Evolutionary conservation across 495 filamentous ascomycete species (phyloP), one percentile per base, ranked within the genome.

Genomic region (Neurospora sp.): DNA sequence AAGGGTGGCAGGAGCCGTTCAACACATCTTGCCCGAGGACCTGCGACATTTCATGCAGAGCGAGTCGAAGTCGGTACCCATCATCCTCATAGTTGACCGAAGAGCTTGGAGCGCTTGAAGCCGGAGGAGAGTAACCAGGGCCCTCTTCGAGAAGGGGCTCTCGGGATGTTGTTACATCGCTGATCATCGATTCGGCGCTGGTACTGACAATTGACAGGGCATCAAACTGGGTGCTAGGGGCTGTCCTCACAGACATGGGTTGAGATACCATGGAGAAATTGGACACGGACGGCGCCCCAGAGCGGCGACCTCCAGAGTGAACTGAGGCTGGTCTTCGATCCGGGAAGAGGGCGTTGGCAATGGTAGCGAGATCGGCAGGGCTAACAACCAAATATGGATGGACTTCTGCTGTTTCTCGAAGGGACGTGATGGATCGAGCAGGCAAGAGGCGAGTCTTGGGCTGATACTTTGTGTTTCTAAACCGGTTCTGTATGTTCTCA

Each of bases 361-460:
- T 79, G 18, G 90, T 91, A 40, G 88, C 82, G 69, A 94, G 80
- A 79, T 94, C 92, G 46, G 91, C 87, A n/a, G 91, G 89, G 70
- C 89, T 92, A 40, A 94, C 76, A 53, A 93, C 88, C 76, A 94
- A 81, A 76, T 91, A 93, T 59, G 90, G 90, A 72, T 90, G 91
- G 8, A 92, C 89, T 78, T 92, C 89, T 18, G 85, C 83, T 14
- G 91, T 92, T 79, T 92, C 91, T 71, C 89, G 82, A 8, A 91
- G 83, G 16, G 91, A 92, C 40, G 91, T 91, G 69, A 92, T 88
- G 40, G 90, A 90, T 73, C 88, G 85, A 44, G 90, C 89, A 3
- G 89, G 89, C 68, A 91, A 85, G 40, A 93, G 85, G 70, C 89
- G 86, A 22, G 91, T 85, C 71, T 88, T 70, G 83, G 83, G 76